Conservation (phyloP, 192 early-diverging fungal species). For the Coemansia sp. region DNA sequence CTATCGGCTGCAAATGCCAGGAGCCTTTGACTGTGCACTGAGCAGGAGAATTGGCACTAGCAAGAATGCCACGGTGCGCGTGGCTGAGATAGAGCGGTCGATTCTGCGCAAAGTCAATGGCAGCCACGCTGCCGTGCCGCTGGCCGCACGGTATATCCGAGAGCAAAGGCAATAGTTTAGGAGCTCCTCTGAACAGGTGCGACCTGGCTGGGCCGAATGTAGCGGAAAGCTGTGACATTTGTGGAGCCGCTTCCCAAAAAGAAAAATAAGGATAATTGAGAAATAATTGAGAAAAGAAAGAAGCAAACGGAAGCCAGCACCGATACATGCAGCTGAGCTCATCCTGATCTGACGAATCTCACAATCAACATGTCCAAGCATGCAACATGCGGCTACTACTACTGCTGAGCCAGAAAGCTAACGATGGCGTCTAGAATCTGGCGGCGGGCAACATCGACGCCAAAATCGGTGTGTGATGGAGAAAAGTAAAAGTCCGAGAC, state of each 20-base stretch:
- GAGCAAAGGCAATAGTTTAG: not conserved
- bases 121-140: not conserved
- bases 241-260: not conserved
- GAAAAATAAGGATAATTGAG: not conserved
- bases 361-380: not conserved
- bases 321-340: not conserved
- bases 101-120: not conserved
- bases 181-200: not conserved
- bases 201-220: not conserved
- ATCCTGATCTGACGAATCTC: not conserved
- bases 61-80: not conserved
- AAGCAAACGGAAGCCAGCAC: not conserved
- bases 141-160: not conserved
- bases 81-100: not conserved
- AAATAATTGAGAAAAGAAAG: not conserved
- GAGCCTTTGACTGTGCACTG: not conserved
- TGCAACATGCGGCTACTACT: not conserved
- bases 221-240: conserved; percentile 3
- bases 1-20: not conserved
- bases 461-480: conserved; percentile 30
- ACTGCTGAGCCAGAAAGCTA: conserved; percentile 17
- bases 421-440: conserved; percentile 33
- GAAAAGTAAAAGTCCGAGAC: conserved; percentile 49
- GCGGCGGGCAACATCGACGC: conserved; percentile 37
- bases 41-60: not conserved